Conservation (phyloP, 2,329 filamentous ascomycete genomes). For the Mycocentrospora acerina region DNA sequence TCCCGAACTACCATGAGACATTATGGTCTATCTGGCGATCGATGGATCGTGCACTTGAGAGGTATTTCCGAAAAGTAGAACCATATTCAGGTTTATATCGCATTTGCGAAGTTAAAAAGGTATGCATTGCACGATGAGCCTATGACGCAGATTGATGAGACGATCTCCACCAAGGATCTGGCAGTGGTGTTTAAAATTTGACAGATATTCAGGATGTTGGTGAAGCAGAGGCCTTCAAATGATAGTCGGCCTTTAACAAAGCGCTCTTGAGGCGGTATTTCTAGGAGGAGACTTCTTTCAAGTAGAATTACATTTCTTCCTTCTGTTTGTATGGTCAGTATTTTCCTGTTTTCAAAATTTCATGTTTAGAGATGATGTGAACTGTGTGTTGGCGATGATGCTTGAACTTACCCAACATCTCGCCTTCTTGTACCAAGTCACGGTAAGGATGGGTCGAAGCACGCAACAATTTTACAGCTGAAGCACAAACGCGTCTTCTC, state of each 20-base stretch:
- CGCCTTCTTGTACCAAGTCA: no score
- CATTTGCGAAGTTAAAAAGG: slow-evolving; percentile 10
- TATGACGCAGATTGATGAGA: neutral
- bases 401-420: no score
- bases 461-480: no score
- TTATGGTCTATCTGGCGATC: slow-evolving; percentile 6
- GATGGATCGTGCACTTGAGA: slow-evolving; percentile 10
- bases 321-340: no score
- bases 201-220: slow-evolving; percentile 10
- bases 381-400: no score
- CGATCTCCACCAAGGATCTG: slow-evolving; percentile 8
- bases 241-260: slow-evolving; percentile 7
- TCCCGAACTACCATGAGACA: slow-evolving; percentile 9
- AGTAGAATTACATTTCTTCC: no score
- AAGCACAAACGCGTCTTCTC: no score
- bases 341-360: no score
- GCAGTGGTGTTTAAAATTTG: slow-evolving; percentile 14
- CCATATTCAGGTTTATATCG: slow-evolving; percentile 8
- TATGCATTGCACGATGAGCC: neutral
- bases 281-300: no score
- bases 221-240: slow-evolving; percentile 10
- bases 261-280: slow-evolving; percentile 11
- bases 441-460: no score
- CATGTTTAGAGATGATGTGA: no score
- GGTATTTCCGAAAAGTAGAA: slow-evolving; percentile 1